Evolutionary conservation across 768 basidiomycete species (phyloP).

Genomic region (Hypsizygus marmoreus): DNA sequence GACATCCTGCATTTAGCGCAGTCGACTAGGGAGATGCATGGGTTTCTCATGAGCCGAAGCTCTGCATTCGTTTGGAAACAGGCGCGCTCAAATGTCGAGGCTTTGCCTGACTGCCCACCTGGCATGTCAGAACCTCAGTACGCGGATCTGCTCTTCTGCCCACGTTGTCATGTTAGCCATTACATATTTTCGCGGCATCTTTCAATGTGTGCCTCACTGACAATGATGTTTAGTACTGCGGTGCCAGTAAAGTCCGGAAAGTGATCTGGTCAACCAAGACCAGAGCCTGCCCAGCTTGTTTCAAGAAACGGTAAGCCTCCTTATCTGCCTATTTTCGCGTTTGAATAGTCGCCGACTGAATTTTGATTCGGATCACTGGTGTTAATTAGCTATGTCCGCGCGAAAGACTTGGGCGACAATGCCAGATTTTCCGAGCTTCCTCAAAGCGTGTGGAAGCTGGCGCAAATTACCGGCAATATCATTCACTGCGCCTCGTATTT

Average conservation of each 20-base stretch:
- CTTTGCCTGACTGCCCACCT: constrained; percentile 44
- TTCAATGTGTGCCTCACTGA: constrained; percentile 6
- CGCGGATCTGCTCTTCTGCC: constrained; percentile 43
- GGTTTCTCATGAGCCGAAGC: constrained; percentile 41
- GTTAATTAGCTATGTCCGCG: constrained; percentile 17
- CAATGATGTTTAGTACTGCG: constrained; percentile 18
- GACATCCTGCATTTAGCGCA: constrained; percentile 47
- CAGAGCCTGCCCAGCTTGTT: constrained; percentile 22
- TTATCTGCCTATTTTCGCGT: not conserved
- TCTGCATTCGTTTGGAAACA: constrained; percentile 43
- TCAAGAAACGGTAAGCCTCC: constrained; percentile 18
- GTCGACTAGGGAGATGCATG: constrained; percentile 42
- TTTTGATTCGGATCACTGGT: not conserved
- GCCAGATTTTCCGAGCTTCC: constrained; percentile 15
- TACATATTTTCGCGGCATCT: constrained; percentile 4
- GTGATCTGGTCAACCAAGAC: constrained; percentile 21
- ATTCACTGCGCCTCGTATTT: constrained; percentile 20
- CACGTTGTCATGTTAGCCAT: constrained; percentile 42
- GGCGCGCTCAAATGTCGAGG: constrained; percentile 36
- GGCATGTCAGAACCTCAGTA: constrained; percentile 47
- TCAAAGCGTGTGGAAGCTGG: constrained; percentile 16
- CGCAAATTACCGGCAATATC: constrained; percentile 18
- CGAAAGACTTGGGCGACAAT: constrained; percentile 7
- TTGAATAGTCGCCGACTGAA: not conserved
- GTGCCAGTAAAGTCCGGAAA: constrained; percentile 15